phyloP scores from a whole-genome alignment of 2,329 filamentous ascomycete species.

The Chrysoporthe austroafricana region DNA sequence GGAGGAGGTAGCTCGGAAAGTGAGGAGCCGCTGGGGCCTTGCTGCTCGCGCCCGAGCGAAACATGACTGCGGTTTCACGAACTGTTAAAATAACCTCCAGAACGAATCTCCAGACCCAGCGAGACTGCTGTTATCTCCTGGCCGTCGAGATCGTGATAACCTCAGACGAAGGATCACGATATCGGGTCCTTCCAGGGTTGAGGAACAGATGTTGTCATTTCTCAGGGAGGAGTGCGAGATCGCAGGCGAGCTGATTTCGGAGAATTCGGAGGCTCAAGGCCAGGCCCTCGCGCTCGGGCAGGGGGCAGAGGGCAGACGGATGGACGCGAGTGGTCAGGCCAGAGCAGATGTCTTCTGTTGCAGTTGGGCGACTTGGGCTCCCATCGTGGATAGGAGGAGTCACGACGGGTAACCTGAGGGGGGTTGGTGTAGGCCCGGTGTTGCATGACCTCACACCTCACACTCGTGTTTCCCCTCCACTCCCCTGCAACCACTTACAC shows the following conservation, averaged over 20 bases:
- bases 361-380: background rate
- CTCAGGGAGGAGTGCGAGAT: background rate
- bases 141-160: background rate
- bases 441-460: slow-evolving; percentile 19
- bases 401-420: background rate
- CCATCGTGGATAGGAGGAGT: background rate
- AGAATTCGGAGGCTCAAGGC: background rate
- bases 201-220: background rate
- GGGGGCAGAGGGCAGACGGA: background rate
- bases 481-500: slow-evolving; percentile 17
- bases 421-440: background rate
- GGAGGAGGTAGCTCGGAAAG: slow-evolving; percentile 59
- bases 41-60: background rate
- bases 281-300: background rate
- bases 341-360: background rate
- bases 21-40: slow-evolving; percentile 18
- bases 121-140: background rate
- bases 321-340: background rate
- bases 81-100: background rate
- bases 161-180: slow-evolving; percentile 7
- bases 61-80: slow-evolving; percentile 4
- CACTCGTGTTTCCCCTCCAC: slow-evolving; percentile 2
- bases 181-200: background rate
- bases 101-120: background rate
- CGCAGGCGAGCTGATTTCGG: background rate